phyloP scores from a whole-genome alignment of 2,329 filamentous ascomycete genomes.

The Talaromyces sp. region DNA sequence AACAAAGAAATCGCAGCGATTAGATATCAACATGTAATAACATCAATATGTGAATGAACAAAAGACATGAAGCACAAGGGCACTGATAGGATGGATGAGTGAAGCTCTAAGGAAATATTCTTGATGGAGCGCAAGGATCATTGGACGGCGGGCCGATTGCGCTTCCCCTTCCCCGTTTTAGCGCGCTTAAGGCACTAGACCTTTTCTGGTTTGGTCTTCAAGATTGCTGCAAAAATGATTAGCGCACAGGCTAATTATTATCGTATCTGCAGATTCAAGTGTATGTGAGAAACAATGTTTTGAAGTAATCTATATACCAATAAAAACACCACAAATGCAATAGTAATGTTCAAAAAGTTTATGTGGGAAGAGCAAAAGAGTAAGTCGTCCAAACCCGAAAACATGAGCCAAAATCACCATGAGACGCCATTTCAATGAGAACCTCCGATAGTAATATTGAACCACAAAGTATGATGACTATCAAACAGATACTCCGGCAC shows the following conservation, averaged over 20 bases:
- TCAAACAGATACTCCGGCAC: slow-evolving; percentile 12
- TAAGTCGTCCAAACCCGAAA: neutral
- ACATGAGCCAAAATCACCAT: neutral
- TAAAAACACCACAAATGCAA: neutral
- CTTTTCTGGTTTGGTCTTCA: neutral
- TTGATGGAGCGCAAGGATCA: neutral
- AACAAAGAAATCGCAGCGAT: neutral
- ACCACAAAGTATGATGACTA: neutral
- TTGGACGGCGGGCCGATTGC: neutral
- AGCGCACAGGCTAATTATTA: too few species aligned
- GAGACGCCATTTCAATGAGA: slow-evolving; percentile 2
- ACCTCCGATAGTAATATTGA: neutral
- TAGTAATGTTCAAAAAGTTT: neutral
- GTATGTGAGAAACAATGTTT: neutral
- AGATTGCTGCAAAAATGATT: too few species aligned
- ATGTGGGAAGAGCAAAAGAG: neutral
- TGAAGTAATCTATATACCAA: neutral
- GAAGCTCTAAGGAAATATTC: neutral
- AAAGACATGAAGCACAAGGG: neutral
- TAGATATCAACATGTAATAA: neutral
- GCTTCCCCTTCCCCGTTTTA: too few species aligned
- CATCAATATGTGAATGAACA: neutral
- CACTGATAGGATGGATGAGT: too few species aligned
- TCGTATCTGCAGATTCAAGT: neutral
- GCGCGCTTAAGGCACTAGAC: neutral